Evolutionary conservation across 2,329 filamentous ascomycete species (phyloP), one percentile per base, ranked within the genome.

Genomic region (Tolypocladium inflatum): DNA sequence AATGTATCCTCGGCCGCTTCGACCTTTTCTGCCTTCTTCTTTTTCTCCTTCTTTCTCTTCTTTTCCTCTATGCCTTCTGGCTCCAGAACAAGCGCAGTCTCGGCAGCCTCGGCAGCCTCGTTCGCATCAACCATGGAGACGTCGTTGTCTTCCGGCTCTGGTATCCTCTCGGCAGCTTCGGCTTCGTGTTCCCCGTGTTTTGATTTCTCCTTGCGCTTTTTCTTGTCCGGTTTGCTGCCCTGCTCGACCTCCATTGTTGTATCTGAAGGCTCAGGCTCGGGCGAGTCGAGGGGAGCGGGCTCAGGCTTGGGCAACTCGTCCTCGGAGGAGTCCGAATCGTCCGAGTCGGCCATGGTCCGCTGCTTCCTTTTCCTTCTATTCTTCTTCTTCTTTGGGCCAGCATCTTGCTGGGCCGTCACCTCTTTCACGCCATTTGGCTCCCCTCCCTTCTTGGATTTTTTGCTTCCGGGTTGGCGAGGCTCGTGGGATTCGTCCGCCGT

Each of bases 361-460:
- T 64, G 65, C 51, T 63, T 69, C 56, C 69, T 67, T 63, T 72
- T 69, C 64, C 73, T 71, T 67, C 73, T 63, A 37, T 67, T 73
- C 64, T 76, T 61, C 55, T 63, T 67, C 19, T 63, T 55, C 35
- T 60, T 61, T 9, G 62, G 38, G 0, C 50, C 57, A 35, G 62
- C 60, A 39, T 55, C 38, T 43, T 54, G 48, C 26, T 42, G 43
- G 4, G 33, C 42, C 4, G 56, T 43, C 35, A 63, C 60, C 4
- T 59, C 56, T 19, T 48, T 53, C 3, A 59, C 42, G 1, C 30
- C 51, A 23, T 60, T 56, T 43, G 59, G 55, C 33, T 59, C 55
- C 37, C 11, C 55, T 23, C 61, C 63, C 4, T 60, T 70, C 58
- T 67, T 74, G 9, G 68, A 63, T 63, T 72, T 73, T 58, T 73